These are phyloP conservation scores for Leishmania gerbilli DNA, from an alignment of 208 protist genomes.

Conservation along the genomic window DNA sequence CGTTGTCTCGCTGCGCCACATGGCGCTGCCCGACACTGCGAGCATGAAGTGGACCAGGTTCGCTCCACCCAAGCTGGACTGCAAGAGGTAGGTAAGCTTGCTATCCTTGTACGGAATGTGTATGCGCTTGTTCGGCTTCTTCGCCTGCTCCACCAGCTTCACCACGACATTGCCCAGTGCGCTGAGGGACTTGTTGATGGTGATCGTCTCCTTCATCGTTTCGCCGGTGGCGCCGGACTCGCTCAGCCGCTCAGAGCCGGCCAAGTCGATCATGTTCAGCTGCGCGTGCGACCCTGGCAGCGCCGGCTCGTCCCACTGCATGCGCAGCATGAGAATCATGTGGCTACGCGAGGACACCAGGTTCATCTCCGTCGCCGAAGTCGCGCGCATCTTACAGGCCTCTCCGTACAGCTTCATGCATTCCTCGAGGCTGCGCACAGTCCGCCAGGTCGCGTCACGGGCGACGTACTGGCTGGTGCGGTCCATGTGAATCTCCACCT, in stretches of 20 bases:
- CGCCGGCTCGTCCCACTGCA: slow-evolving; percentile 91
- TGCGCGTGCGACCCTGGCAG: slow-evolving; percentile 83
- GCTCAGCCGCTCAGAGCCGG: slow-evolving; percentile 88
- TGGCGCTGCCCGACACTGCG: slow-evolving; percentile 69
- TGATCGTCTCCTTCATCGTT: slow-evolving; percentile 89
- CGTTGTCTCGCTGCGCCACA: slow-evolving; percentile 84
- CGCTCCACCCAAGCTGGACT: slow-evolving; percentile 87
- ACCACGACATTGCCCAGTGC: slow-evolving; percentile 93
- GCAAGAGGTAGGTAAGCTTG: slow-evolving; percentile 93
- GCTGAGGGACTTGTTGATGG: slow-evolving; percentile 95
- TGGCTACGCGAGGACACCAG: slow-evolving; percentile 89
- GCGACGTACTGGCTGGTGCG: slow-evolving; percentile 87
- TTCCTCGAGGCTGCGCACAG: slow-evolving; percentile 58
- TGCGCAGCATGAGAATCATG: slow-evolving; percentile 89
- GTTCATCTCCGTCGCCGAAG: slow-evolving; percentile 91
- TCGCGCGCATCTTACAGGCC: slow-evolving; percentile 69
- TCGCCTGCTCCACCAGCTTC: slow-evolving; percentile 89
- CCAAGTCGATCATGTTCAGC: slow-evolving; percentile 95
- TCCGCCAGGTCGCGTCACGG: slow-evolving; percentile 78
- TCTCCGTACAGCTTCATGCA: slow-evolving; percentile 86
- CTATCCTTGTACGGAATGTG: slow-evolving; percentile 94
- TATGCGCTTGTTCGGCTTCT: slow-evolving; percentile 70
- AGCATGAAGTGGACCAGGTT: slow-evolving; percentile 92
- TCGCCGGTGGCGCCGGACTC: slow-evolving; percentile 89
- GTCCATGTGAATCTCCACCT: slow-evolving; percentile 91